Conservation (phyloP, 2,329 filamentous ascomycete genomes). For the Claviceps humidiphila region DNA sequence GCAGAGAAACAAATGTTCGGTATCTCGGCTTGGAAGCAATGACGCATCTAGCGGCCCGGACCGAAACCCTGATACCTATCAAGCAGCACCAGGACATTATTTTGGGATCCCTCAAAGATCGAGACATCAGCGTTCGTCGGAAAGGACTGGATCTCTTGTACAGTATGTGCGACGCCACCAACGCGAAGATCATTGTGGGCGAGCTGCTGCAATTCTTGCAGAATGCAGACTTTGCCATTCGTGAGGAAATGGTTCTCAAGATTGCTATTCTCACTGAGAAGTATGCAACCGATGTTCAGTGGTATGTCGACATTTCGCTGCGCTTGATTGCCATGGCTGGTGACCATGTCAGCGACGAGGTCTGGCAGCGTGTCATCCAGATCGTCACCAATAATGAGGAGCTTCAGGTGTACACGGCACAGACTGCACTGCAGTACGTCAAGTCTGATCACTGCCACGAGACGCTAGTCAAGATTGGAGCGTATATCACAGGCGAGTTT, state of each 20-base stretch:
- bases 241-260: slow-evolving; percentile 98
- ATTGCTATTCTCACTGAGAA: slow-evolving; percentile 98
- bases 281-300: slow-evolving; percentile 95
- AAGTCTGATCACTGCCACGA: slow-evolving; percentile 92
- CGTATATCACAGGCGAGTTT: slow-evolving; percentile 92
- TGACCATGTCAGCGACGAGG: slow-evolving; percentile 96
- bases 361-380: slow-evolving; percentile 97
- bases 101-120: slow-evolving; percentile 81
- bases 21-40: slow-evolving; percentile 95
- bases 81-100: slow-evolving; percentile 98
- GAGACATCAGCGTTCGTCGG: slow-evolving; percentile 91
- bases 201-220: slow-evolving; percentile 91
- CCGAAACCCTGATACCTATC: slow-evolving; percentile 90
- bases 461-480: slow-evolving; percentile 93
- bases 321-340: slow-evolving; percentile 91
- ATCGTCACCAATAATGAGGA: slow-evolving; percentile 99
- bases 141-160: slow-evolving; percentile 94
- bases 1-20: slow-evolving; percentile 89
- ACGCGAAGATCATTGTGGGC: slow-evolving; percentile 83
- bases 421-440: slow-evolving; percentile 83
- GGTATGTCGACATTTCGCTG: slow-evolving; percentile 97
- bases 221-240: slow-evolving; percentile 91
- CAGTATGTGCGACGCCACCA: slow-evolving; percentile 98
- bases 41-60: slow-evolving; percentile 89
- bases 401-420: slow-evolving; percentile 88